phyloP scores from a whole-genome alignment of 305 asterid genomes.

The Fraxinus ornus region DNA sequence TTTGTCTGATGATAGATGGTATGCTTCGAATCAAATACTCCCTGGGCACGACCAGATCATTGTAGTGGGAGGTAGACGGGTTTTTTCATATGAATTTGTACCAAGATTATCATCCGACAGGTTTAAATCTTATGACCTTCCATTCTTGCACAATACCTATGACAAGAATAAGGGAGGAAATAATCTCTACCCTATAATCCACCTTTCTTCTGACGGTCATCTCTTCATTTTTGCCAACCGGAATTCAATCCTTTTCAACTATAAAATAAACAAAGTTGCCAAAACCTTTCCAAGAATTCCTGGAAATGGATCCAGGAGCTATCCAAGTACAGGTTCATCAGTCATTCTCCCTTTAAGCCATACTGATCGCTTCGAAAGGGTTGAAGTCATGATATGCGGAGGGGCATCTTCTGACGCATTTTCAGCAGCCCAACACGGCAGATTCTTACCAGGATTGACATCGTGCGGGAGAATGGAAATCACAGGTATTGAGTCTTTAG shows the following conservation, averaged over 20 bases:
- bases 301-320: slow-evolving; percentile 55
- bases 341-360: slow-evolving; percentile 59
- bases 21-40: slow-evolving; percentile 46
- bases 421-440: slow-evolving; percentile 32
- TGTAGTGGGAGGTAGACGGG: slow-evolving; percentile 50
- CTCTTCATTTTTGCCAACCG: slow-evolving; percentile 59
- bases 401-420: slow-evolving; percentile 49
- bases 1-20: slow-evolving; percentile 44
- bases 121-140: slow-evolving; percentile 32
- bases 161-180: slow-evolving; percentile 34
- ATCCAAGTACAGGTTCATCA: slow-evolving; percentile 66
- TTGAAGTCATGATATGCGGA: slow-evolving; percentile 70
- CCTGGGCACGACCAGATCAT: slow-evolving; percentile 45
- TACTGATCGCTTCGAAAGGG: slow-evolving; percentile 35
- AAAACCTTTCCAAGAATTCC: slow-evolving; percentile 55
- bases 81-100: slow-evolving; percentile 57
- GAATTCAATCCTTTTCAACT: slow-evolving; percentile 58
- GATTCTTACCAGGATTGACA: slow-evolving; percentile 36
- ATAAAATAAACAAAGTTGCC: slow-evolving; percentile 39
- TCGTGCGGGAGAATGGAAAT: slow-evolving; percentile 68
- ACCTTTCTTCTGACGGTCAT: slow-evolving; percentile 62
- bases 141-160: slow-evolving; percentile 44
- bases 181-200: slow-evolving; percentile 63
- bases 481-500: slow-evolving; percentile 22
- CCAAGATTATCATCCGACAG: slow-evolving; percentile 31